phyloP scores from a whole-genome alignment of 2,329 filamentous ascomycete species.

The Penicillium sp. region DNA sequence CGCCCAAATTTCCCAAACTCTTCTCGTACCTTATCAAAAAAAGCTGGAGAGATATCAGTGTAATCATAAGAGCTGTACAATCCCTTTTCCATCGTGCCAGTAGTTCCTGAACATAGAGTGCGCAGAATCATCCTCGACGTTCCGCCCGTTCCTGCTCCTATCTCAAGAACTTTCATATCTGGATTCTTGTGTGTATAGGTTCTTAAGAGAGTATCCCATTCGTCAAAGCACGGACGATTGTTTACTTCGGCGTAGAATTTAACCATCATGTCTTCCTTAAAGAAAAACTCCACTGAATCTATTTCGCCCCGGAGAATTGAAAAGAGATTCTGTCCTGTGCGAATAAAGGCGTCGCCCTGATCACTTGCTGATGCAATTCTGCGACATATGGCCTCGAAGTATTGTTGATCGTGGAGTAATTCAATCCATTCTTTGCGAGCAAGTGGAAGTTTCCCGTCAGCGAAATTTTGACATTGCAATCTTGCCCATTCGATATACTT shows the following conservation, averaged over 20 bases:
- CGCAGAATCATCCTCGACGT: conserved; percentile 35
- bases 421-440: background rate
- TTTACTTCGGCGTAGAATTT: conserved; percentile 33
- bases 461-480: background rate
- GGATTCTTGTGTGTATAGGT: conserved; percentile 36
- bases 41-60: conserved; percentile 22
- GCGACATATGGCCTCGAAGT: background rate
- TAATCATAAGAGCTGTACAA: conserved; percentile 13
- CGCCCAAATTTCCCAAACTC: background rate
- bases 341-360: conserved; percentile 30
- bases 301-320: conserved; percentile 1
- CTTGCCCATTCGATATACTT: background rate
- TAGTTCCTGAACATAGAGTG: conserved; percentile 15
- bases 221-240: conserved; percentile 33
- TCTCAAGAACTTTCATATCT: conserved; percentile 42
- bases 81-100: background rate
- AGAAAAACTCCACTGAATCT: background rate
- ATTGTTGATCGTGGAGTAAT: background rate
- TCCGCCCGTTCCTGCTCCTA: conserved; percentile 44
- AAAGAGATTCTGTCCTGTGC: conserved; percentile 26
- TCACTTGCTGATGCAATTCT: conserved; percentile 18
- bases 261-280: background rate
- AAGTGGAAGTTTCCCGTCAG: background rate
- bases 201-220: conserved; percentile 29
- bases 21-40: conserved; percentile 16